Evolutionary conservation across 208 protist genomes (phyloP), one percentile per base, ranked within the genome.

Genomic region (Crithidia brevicula): DNA sequence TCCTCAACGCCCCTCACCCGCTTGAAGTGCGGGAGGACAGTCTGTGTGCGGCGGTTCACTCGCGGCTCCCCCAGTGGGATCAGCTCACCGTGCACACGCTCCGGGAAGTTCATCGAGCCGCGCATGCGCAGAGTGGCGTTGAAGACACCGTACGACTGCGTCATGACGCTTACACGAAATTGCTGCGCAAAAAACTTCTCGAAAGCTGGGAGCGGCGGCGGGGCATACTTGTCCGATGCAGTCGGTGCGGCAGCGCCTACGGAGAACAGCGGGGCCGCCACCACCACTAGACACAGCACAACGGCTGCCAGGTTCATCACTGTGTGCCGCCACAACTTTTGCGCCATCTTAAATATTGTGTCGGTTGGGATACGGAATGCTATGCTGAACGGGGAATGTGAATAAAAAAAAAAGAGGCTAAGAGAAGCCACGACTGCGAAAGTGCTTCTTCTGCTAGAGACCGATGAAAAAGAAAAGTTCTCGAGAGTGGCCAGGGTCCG

Each of bases 141-240:
- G 49, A 94, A 94, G 40, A 70, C 67, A 40, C 88, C 88, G 40
- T 81, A 88, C 23, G 57, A 77, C 25, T 74, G 36, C 4, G 88
- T 85, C 34, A 94, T 77, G n/a, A 94, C 80, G 40, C 88, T 90
- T 2, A 94, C 81, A 7, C 71, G 58, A 61, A 92, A 94, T 5
- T 78, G 36, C 64, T 94, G 88, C 0, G 61, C 72, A 15, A 94
- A 81, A 11, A 92, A 62, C 22, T 74, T 53, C 62, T 84, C 80
- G 20, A 92, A 61, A 3, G 61, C 22, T n/a, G 85, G 85, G 10
- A 82, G 18, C 13, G 65, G 16, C 0, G 11, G 28, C 16, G 52
- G 40, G 3, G 22, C 67, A 11, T 43, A 54, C 20, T 59, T 67
- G 43, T n/a, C 31, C 18, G 61, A 5, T 4, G 31, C 72, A n/a